Evolutionary conservation across 331 rosid genomes (phyloP), one percentile per base, ranked within the genome.

Genomic region (Quercus lobata): DNA sequence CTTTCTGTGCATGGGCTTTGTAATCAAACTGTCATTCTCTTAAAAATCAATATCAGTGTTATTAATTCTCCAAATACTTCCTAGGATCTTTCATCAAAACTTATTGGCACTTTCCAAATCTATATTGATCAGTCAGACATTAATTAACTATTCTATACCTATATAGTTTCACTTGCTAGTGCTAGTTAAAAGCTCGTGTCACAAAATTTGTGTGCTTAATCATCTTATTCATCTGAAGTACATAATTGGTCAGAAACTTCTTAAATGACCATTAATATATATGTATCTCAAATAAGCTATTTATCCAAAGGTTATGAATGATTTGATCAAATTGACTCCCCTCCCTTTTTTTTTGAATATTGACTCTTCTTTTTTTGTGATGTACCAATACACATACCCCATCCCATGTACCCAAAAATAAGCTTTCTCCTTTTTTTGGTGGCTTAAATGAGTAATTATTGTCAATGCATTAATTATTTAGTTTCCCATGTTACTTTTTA

Each of bases 11-110:
- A 83, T 78, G 82, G 58, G 46, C 60, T 78, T 82, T 80, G 80
- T 78, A 76, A 78, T 69, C 57, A 79, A 79, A 27, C 73, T 74
- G 89, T 88, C 88, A 81, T 81, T 81, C 86, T 88, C 89, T 72
- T 49, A 55, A 57, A 63, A 83, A 85, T 88, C 83, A 83, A 79
- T 88, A 82, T 85, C 89, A 81, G 73, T 65, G 22, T 21, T 79
- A 75, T 85, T 83, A 78, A 83, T 83, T 75, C 77, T 76, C 57
- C 74, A 52, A 32, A 56, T 71, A 37, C 53, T 6, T 61, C 73
- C 79, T 83, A 87, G 87, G 82, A 76, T 78, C 84, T 88, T 76
- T 76, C 78, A 76, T 80, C 78, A 83, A 81, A 81, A 73, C 86
- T 73, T 57, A 44, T 76, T 79, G 72, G 17, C 78, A 76, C 89